Evolutionary conservation across 164 flowering plant genomes (phyloP).

Genomic region (Chimonanthus salicifolius): DNA sequence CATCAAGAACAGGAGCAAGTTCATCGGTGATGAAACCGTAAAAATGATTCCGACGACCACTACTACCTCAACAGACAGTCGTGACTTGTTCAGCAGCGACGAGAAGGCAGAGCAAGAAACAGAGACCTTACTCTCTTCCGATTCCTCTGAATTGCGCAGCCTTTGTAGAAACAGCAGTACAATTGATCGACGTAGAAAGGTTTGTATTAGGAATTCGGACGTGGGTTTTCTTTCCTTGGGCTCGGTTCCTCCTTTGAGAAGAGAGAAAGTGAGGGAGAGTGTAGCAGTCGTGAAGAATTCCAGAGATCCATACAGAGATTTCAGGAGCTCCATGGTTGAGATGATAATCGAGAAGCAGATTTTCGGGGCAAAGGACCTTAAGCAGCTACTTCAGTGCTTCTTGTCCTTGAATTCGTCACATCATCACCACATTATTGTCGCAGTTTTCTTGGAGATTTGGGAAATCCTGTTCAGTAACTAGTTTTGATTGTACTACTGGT

Average conservation of each 20-base stretch:
- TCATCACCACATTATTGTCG: slow-evolving; percentile 57
- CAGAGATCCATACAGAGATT: slow-evolving; percentile 60
- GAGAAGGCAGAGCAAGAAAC: slow-evolving; percentile 37
- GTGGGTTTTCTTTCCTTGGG: slow-evolving; percentile 5
- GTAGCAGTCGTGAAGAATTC: slow-evolving; percentile 69
- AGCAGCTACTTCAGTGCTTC: slow-evolving; percentile 63
- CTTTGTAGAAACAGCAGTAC: not conserved
- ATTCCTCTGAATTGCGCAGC: slow-evolving; percentile 27
- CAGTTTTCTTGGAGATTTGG: slow-evolving; percentile 72
- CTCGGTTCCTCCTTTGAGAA: not conserved
- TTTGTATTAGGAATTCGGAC: slow-evolving; percentile 13
- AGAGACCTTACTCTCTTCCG: slow-evolving; percentile 51
- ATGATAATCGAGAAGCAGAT: slow-evolving; percentile 76
- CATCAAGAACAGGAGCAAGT: too few species aligned
- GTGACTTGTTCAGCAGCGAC: slow-evolving; percentile 49
- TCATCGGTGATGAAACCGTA: not conserved
- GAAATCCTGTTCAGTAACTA: slow-evolving; percentile 49
- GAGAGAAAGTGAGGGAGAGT: slow-evolving; percentile 41
- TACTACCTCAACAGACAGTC: slow-evolving; percentile 17
- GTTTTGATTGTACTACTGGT: slow-evolving; percentile 5
- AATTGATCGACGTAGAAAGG: slow-evolving; percentile 21
- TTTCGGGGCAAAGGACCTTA: slow-evolving; percentile 44
- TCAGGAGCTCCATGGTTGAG: slow-evolving; percentile 79
- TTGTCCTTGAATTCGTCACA: slow-evolving; percentile 52
- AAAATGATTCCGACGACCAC: not conserved